Conservation (phyloP, 306 rosid genomes). For the Trifolium fragiferum region DNA sequence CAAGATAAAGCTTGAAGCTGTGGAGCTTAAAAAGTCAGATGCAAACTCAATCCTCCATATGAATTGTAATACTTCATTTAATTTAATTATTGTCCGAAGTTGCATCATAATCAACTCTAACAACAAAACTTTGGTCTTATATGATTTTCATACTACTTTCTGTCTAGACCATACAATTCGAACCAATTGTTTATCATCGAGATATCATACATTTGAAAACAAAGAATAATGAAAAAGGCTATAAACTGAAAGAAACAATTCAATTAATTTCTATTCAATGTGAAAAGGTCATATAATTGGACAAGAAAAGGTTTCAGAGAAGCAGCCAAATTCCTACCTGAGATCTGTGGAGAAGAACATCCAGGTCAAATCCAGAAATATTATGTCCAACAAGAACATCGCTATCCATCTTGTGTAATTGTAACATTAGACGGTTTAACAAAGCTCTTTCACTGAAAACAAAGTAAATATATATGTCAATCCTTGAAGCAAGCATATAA, state of each 20-base stretch:
- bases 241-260: slow-evolving; percentile 24
- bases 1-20: slow-evolving; percentile 3
- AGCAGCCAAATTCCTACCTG: slow-evolving; percentile 61
- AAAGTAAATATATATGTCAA: slow-evolving; percentile 42
- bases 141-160: slow-evolving; percentile 23
- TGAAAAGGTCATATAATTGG: too few relatives aligned
- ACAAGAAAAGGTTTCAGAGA: neutral
- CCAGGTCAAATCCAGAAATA: slow-evolving; percentile 94
- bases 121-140: slow-evolving; percentile 19
- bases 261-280: slow-evolving; percentile 11
- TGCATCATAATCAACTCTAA: slow-evolving; percentile 16
- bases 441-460: slow-evolving; percentile 89
- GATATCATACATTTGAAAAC: slow-evolving; percentile 24
- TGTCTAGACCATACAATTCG: slow-evolving; percentile 24
- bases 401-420: slow-evolving; percentile 83
- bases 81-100: slow-evolving; percentile 1
- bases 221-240: slow-evolving; percentile 13
- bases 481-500: slow-evolving; percentile 33
- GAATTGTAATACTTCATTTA: slow-evolving; percentile 18
- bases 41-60: slow-evolving; percentile 19
- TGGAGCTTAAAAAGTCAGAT: slow-evolving; percentile 5
- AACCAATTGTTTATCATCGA: slow-evolving; percentile 26
- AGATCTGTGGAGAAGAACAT: slow-evolving; percentile 88
- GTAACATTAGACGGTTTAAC: slow-evolving; percentile 78
- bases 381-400: slow-evolving; percentile 96